Conservation (phyloP, 176 grass and related monocot species). For the Melocanna baccifera region DNA sequence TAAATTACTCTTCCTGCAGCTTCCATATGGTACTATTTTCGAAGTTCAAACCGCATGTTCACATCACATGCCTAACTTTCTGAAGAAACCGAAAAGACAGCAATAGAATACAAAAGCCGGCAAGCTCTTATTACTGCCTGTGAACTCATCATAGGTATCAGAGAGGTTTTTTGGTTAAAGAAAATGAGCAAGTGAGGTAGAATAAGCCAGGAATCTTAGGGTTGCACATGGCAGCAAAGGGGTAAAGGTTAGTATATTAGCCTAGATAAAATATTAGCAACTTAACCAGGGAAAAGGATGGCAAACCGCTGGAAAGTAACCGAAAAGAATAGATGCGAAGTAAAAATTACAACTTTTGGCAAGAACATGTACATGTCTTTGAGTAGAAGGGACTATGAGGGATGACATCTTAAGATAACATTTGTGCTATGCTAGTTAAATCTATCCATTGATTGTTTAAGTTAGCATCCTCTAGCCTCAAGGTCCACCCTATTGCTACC, state of each 20-base stretch:
- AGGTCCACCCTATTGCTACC: not conserved
- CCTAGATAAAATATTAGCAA: conserved; percentile 44
- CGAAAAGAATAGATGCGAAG: conserved; percentile 37
- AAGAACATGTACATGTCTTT: conserved; percentile 61
- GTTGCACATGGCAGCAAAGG: conserved; percentile 49
- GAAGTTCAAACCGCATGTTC: conserved; percentile 47
- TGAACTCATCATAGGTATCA: conserved; percentile 41
- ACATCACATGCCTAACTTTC: conserved; percentile 43
- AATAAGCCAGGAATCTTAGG: conserved; percentile 64
- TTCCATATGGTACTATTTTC: conserved; percentile 23
- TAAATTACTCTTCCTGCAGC: conserved; percentile 22
- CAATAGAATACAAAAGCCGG: conserved; percentile 31
- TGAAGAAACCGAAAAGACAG: conserved; percentile 7
- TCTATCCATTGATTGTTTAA: not conserved
- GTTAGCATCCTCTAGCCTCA: not conserved
- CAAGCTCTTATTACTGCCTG: conserved; percentile 36
- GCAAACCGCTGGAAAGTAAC: conserved; percentile 63
- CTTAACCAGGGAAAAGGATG: conserved; percentile 47
- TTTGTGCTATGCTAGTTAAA: not conserved
- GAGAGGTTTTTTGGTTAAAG: conserved; percentile 12
- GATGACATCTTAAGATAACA: conserved; percentile 25
- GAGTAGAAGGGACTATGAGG: conserved; percentile 47
- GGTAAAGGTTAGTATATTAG: conserved; percentile 50
- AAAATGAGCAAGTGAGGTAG: conserved; percentile 32
- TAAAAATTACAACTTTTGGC: conserved; percentile 35